Conservation (phyloP, 768 basidiomycete genomes). For the Tricholoma furcatifolium region DNA sequence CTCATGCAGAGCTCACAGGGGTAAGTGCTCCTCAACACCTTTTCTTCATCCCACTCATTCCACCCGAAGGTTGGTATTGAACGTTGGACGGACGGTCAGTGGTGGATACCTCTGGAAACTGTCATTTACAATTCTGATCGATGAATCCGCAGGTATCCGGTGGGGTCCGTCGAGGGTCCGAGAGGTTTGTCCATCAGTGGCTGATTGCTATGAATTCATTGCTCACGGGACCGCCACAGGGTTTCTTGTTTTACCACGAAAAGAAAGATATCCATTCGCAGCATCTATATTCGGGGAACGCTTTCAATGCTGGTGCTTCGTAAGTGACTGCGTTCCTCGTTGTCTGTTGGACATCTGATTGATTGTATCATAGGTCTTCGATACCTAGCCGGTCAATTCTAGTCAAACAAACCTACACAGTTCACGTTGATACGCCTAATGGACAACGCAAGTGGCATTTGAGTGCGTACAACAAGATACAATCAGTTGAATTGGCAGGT, state of each 20-base stretch:
- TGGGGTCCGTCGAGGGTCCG: constrained; percentile 83
- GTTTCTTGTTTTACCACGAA: constrained; percentile 80
- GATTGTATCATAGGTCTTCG: constrained; percentile 19
- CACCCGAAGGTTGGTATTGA: constrained; percentile 69
- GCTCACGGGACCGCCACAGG: constrained; percentile 37
- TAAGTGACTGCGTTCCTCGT: constrained; percentile 14
- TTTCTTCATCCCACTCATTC: not conserved
- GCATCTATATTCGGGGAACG: constrained; percentile 45
- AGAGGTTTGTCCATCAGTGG: constrained; percentile 46
- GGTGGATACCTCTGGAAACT: not conserved
- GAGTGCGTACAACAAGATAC: constrained; percentile 42
- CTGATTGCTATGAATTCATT: constrained; percentile 3
- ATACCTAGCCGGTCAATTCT: constrained; percentile 40
- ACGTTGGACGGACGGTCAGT: constrained; percentile 74
- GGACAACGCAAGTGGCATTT: constrained; percentile 83
- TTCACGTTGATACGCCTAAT: constrained; percentile 63
- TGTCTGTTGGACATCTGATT: not conserved
- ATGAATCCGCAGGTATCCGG: constrained; percentile 43
- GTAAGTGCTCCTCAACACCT: constrained; percentile 35
- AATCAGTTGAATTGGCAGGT: not conserved
- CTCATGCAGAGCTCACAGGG: constrained; percentile 70
- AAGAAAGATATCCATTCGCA: constrained; percentile 52
- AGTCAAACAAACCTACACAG: constrained; percentile 82
- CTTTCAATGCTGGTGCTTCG: constrained; percentile 34
- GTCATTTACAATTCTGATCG: not conserved